Evolutionary conservation across 1,284 basidiomycete genomes (phyloP), one percentile per base, ranked within the genome.

Genomic region (Ceratobasidium sp.): DNA sequence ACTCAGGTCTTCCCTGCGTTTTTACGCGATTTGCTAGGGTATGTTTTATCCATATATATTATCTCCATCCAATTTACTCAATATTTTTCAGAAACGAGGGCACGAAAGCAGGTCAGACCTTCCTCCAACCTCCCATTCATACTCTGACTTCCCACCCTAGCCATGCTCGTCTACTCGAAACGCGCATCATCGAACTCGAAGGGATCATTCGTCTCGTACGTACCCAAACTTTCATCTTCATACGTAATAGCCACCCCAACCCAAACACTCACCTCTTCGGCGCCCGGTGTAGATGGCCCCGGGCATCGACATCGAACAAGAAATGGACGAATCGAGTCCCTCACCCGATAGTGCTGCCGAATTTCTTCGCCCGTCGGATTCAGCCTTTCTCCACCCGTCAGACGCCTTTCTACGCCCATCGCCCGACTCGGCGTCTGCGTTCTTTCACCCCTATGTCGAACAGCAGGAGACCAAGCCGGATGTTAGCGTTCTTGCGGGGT

Each of bases 21-120:
- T 73, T 73, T 62, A 73, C 70, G 44, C 70, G 59, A 5, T 73
- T 73, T 62, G 59, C 70, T 20, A 61, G 70, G 52, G 70, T 73
- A 50, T 23, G 70, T 71, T 20, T 9, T 13, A 56, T 59, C 40
- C 38, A 46, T 6, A 7, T n/a, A 40, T 50, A 40, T 42, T 12
- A n/a, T 62, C 33, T 23, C 70, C 40, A 61, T 42, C 23, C 10
- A 26, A 61, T 48, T 57, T 28, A 52, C 15, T n/a, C n/a, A n/a
- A 3, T 20, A 5, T 23, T 33, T 12, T 6, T 26, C 40, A 73
- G 70, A 73, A 73, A 73, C 70, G 57, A 52, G 70, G 70, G 9
- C 70, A 62, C 38, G 70, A 73, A 20, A 73, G 70, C 70, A 50
- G 70, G 70, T 73, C 23, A 62, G 56, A 48, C 38, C 4, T 42